phyloP scores from a whole-genome alignment of 2,329 filamentous ascomycete species.

The Aspergillus tanneri region DNA sequence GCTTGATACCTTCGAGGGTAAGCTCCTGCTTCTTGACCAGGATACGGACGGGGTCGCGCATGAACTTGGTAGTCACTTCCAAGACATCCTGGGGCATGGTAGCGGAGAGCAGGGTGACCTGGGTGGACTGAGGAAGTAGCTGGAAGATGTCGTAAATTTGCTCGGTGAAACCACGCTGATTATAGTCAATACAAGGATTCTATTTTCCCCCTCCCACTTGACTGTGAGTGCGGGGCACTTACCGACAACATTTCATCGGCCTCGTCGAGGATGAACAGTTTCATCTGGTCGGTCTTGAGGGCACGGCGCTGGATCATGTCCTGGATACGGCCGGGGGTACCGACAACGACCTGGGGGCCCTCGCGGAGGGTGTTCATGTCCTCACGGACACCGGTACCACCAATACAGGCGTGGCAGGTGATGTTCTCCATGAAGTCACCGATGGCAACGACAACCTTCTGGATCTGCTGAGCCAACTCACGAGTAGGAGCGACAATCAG shows the following conservation, averaged over 20 bases:
- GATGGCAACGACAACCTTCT: constrained; percentile 98
- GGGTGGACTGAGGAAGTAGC: constrained; percentile 93
- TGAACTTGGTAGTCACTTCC: constrained; percentile 99
- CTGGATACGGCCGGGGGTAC: constrained; percentile 96
- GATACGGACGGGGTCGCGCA: constrained; percentile 98
- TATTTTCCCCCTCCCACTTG: background rate
- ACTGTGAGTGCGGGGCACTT: constrained; percentile 13
- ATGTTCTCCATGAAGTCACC: constrained; percentile 97
- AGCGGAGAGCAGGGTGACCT: constrained; percentile 96
- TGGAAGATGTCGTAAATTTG: constrained; percentile 99
- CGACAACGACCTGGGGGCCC: constrained; percentile 94
- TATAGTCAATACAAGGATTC: constrained; percentile 13
- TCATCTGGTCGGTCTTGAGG: constrained; percentile 96
- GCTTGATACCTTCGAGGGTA: constrained; percentile 99
- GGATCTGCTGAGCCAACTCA: constrained; percentile 98
- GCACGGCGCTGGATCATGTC: constrained; percentile 99
- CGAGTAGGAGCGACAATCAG: constrained; percentile 96
- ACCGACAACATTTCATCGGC: constrained; percentile 89
- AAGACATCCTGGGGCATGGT: constrained; percentile 99
- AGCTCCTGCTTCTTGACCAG: constrained; percentile 99
- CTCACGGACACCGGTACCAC: constrained; percentile 95
- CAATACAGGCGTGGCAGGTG: constrained; percentile 98
- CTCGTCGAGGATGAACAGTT: constrained; percentile 99
- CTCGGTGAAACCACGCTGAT: constrained; percentile 93
- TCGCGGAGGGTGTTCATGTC: constrained; percentile 98